These are phyloP conservation scores for Cyclocybe cylindracea DNA, from an alignment of 768 basidiomycete genomes.

Conservation along the genomic window DNA sequence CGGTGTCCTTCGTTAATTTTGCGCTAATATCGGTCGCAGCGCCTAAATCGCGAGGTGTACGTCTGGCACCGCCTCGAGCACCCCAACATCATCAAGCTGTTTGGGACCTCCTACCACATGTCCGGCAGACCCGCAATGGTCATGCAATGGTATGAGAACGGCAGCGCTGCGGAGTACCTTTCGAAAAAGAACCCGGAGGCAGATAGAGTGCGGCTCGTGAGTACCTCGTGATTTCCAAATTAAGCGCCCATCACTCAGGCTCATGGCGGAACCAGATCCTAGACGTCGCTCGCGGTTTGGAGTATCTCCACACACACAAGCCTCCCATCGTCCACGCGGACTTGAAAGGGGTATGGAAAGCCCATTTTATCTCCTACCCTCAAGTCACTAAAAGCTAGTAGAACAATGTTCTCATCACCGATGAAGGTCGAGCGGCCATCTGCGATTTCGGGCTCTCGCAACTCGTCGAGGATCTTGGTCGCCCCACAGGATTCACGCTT, in stretches of 20 bases:
- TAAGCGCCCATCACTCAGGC: neutral
- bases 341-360: constrained; percentile 23
- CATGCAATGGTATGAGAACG: constrained; percentile 50
- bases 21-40: constrained; percentile 21
- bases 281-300: constrained; percentile 43
- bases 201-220: constrained; percentile 39
- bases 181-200: constrained; percentile 29
- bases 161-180: constrained; percentile 46
- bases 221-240: constrained; percentile 6
- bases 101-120: constrained; percentile 45
- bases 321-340: constrained; percentile 37
- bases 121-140: constrained; percentile 37
- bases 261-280: constrained; percentile 30
- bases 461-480: constrained; percentile 28
- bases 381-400: constrained; percentile 9
- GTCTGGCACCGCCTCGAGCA: constrained; percentile 52
- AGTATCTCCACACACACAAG: constrained; percentile 41
- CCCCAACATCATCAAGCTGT: constrained; percentile 48
- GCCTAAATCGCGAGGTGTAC: constrained; percentile 44
- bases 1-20: neutral
- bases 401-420: constrained; percentile 48
- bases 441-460: constrained; percentile 47
- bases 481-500: constrained; percentile 28
- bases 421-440: constrained; percentile 38
- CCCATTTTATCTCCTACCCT: neutral